A percentile compares a stretch with the other conserved stretches of the same genome.
These are phyloP conservation scores for Helichrysum umbraculigerum DNA, from an alignment of 129 eudicot genomes.

Conservation along the genomic window DNA sequence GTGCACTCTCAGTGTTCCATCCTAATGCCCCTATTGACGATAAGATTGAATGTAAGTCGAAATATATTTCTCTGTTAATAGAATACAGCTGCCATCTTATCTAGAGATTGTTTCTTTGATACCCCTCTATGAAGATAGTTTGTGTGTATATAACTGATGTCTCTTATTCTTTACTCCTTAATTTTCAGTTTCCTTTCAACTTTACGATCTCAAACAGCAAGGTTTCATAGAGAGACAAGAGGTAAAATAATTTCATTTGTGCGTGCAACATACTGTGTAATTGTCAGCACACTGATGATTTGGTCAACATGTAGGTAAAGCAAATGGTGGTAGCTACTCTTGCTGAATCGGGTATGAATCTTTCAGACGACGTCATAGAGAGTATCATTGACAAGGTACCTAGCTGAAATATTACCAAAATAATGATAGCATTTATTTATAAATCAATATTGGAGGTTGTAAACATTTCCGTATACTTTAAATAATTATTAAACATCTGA, in stretches of 20 bases:
- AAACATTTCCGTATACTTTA: not conserved
- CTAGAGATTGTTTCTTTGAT: not conserved
- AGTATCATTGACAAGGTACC: conserved; percentile 51
- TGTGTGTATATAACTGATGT: not conserved
- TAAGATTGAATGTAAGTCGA: conserved; percentile 80
- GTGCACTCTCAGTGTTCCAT: conserved; percentile 92
- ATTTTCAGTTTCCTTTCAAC: conserved; percentile 79
- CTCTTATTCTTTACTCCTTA: not conserved
- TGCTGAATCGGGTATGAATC: conserved; percentile 95
- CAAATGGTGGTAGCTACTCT: conserved; percentile 97
- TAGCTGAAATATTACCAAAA: conserved; percentile 1
- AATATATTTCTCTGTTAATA: conserved; percentile 12
- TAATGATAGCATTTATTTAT: not conserved
- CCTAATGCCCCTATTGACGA: conserved; percentile 94
- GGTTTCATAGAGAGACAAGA: conserved; percentile 97
- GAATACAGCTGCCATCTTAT: not conserved
- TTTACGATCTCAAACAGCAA: conserved; percentile 96
- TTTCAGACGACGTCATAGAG: conserved; percentile 89
- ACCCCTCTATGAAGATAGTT: not conserved
- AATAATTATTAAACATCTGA: not conserved
- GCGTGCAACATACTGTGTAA: not conserved
- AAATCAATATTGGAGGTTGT: not conserved
- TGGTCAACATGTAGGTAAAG: conserved; percentile 58
- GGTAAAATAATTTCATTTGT: conserved; percentile 36
- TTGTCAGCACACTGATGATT: not conserved